phyloP scores from a whole-genome alignment of 345 rosid species.

The rapeseed (Brassica napus) region DNA sequence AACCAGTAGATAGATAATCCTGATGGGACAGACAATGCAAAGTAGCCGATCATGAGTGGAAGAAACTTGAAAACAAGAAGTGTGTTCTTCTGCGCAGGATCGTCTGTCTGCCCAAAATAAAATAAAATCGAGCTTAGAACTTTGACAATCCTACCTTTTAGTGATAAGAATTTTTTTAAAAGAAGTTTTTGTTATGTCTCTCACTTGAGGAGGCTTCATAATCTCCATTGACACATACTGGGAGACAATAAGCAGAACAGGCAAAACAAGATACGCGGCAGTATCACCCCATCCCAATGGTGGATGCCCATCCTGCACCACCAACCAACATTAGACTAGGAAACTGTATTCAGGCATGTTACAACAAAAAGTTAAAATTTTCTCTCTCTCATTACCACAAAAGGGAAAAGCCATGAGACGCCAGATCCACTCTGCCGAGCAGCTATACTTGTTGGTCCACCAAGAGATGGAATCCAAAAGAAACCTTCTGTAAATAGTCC shows the following conservation, averaged over 20 bases:
- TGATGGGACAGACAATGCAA: conserved; percentile 96
- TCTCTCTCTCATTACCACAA: conserved; percentile 66
- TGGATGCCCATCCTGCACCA: conserved; percentile 92
- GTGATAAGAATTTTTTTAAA: background rate
- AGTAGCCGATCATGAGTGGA: conserved; percentile 98
- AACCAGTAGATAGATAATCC: conserved; percentile 97
- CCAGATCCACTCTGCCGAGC: conserved; percentile 98
- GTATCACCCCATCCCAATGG: conserved; percentile 96
- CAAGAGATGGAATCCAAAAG: conserved; percentile 97
- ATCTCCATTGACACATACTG: conserved; percentile 96
- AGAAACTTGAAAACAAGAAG: conserved; percentile 94
- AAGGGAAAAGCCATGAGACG: conserved; percentile 93
- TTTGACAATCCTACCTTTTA: background rate
- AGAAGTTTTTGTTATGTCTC: conserved; percentile 29
- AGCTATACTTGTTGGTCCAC: conserved; percentile 94
- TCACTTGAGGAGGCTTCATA: conserved; percentile 99
- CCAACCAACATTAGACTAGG: conserved; percentile 5
- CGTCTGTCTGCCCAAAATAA: conserved; percentile 67
- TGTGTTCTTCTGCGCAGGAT: conserved; percentile 94
- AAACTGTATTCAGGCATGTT: background rate
- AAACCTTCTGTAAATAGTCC: conserved; percentile 93
- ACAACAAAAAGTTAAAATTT: background rate
- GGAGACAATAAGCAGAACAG: conserved; percentile 84
- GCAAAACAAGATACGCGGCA: conserved; percentile 92
- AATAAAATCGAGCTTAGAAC: conserved; percentile 5